A percentile compares a stretch with the other conserved stretches of the same genome.
Conservation (phyloP, 2,329 filamentous ascomycete species). For the Microsporum canis region DNA sequence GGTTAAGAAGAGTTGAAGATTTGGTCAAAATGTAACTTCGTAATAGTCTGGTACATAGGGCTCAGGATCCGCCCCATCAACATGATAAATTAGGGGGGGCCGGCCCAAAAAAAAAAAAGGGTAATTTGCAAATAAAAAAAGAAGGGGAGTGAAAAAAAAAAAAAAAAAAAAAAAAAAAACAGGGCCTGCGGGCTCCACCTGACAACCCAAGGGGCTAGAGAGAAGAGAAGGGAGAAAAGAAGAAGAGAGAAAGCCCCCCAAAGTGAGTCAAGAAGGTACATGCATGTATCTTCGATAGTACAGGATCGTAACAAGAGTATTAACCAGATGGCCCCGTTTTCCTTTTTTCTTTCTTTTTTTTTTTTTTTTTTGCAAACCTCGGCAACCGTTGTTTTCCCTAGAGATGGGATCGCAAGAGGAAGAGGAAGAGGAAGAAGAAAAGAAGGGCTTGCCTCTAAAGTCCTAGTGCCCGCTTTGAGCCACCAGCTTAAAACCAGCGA, state of each 20-base stretch:
- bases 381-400: constrained; percentile 1
- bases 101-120: neutral
- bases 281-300: neutral
- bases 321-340: neutral
- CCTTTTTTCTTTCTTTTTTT: neutral
- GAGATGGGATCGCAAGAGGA: too few species aligned
- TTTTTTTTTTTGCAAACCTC: neutral
- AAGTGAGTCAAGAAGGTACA: neutral
- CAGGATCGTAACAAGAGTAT: constrained; percentile 1
- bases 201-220: neutral
- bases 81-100: neutral
- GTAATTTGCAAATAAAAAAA: neutral
- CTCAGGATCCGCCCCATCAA: neutral
- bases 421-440: too few species aligned
- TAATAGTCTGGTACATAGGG: constrained; percentile 2
- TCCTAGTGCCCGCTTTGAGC: constrained; percentile 4
- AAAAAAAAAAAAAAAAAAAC: neutral
- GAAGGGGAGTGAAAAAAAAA: neutral
- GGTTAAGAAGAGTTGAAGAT: neutral
- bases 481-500: neutral
- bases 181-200: neutral
- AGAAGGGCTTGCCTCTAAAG: too few species aligned
- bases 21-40: neutral
- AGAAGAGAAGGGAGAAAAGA: neutral
- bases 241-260: neutral